Evolutionary conservation across 2,329 filamentous ascomycete species (phyloP), one percentile per base, ranked within the genome.

Genomic region (Penicillium sp.): DNA sequence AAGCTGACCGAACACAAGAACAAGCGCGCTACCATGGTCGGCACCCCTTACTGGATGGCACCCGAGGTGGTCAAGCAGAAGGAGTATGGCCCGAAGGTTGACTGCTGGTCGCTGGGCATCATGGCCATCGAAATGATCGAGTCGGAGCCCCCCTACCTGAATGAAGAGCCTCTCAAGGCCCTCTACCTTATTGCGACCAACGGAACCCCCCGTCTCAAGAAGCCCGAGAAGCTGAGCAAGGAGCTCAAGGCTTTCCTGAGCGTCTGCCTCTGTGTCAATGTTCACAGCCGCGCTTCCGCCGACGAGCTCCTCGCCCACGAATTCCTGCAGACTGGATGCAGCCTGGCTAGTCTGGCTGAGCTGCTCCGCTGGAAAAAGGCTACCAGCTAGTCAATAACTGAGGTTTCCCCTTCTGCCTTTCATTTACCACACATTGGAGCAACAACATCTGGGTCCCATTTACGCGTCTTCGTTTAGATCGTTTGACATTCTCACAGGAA

Each of bases 51-150:
- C 82, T 99, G 94, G 94, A 99, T 99, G 94, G 94, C 94, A 9
- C 94, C 94, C 38, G 94, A 99, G 77, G 94, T 99, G 44, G 94
- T 99, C 73, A 97, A 97, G 81, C 94, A 97, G 76, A 97, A 97
- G 81, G 93, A 97, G 77, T 99, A 99, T 71, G 94, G 93, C 39
- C 90, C 90, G 72, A 97, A 97, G 82, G 94, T 97, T 62, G 94
- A 99, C 73, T 96, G 97, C 72, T 99, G 94, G 94, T 97, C 93
- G 31, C 81, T 99, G 61, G 94, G 94, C 71, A 99, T 99, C 78
- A 99, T 97, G 94, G 93, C 94, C 25, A 97, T 99, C 70, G 94
- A 99, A 78, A 97, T 99, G 94, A 97, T 97, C 71, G 94, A 99
- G 75, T 96, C 91, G 19, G 94, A 99, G 76, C 94, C 94, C 6